These are phyloP conservation scores for Rostrohypoxylon terebratum DNA, from an alignment of 495 filamentous ascomycete genomes.

Conservation along the genomic window DNA sequence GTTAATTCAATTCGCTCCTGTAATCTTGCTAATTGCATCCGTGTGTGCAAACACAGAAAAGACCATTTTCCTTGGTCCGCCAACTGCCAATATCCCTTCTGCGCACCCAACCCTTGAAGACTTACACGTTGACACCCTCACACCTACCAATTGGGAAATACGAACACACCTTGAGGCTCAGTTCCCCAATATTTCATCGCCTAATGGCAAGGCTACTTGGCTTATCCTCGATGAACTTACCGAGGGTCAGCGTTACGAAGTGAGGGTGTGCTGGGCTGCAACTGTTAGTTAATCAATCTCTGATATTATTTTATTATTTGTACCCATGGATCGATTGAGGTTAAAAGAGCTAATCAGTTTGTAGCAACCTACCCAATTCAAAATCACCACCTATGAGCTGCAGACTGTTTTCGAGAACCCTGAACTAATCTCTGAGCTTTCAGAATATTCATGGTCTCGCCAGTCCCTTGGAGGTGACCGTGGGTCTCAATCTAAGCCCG, in stretches of 20 bases:
- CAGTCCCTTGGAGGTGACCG: constrained; percentile 45
- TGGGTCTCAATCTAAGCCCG: constrained; percentile 19
- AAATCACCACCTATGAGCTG: constrained; percentile 71
- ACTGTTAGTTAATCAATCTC: constrained; percentile 74
- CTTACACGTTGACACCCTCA: constrained; percentile 73
- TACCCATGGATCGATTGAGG: neutral
- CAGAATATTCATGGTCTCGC: constrained; percentile 68
- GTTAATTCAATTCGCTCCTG: constrained; percentile 20
- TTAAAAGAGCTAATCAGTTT: constrained; percentile 30
- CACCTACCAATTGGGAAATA: constrained; percentile 65
- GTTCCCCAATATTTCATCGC: constrained; percentile 68
- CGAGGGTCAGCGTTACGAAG: constrained; percentile 84
- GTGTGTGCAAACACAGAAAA: constrained; percentile 86
- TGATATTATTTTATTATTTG: constrained; percentile 6
- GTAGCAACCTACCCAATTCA: constrained; percentile 91
- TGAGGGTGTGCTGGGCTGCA: constrained; percentile 93
- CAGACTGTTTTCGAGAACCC: constrained; percentile 68
- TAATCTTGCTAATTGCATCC: constrained; percentile 25
- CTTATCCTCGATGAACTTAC: constrained; percentile 80
- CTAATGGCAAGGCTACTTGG: constrained; percentile 79
- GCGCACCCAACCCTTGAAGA: constrained; percentile 70
- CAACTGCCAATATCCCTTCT: constrained; percentile 62
- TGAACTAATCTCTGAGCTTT: constrained; percentile 71
- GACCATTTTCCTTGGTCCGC: constrained; percentile 84
- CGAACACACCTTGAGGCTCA: constrained; percentile 71